Conservation (phyloP, 805 yeast species). For the Teunomyces pallodes region DNA sequence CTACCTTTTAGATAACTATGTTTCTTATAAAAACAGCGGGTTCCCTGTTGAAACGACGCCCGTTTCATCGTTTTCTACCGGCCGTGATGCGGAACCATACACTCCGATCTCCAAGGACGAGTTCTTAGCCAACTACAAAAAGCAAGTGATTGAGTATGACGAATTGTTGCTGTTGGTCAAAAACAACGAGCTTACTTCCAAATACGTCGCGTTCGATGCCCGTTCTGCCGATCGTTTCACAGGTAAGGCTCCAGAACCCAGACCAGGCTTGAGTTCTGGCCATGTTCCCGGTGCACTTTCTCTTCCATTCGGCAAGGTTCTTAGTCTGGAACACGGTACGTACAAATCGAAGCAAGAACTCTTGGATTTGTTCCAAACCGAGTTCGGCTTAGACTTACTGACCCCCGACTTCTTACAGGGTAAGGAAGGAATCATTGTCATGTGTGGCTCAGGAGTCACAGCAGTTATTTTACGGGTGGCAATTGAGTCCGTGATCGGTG, state of each 20-base stretch:
- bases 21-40: constrained; percentile 45
- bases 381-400: constrained; percentile 31
- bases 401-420: constrained; percentile 26
- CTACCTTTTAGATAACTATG: constrained; percentile 67
- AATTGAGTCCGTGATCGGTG: constrained; percentile 35
- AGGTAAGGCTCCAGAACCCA: constrained; percentile 83
- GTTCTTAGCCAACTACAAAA: constrained; percentile 30
- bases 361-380: constrained; percentile 39
- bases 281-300: constrained; percentile 82
- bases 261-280: constrained; percentile 85
- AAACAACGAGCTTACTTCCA: constrained; percentile 38
- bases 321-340: constrained; percentile 44
- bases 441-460: constrained; percentile 97
- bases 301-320: constrained; percentile 67
- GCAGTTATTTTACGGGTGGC: constrained; percentile 83
- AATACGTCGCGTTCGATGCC: constrained; percentile 73
- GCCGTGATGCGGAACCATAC: constrained; percentile 10
- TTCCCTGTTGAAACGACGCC: constrained; percentile 44
- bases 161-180: constrained; percentile 60
- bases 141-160: constrained; percentile 65
- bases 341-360: constrained; percentile 52
- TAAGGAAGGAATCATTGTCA: constrained; percentile 68
- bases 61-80: constrained; percentile 16
- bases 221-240: constrained; percentile 72
- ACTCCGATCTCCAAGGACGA: constrained; percentile 19